Evolutionary conservation across 75 land plant genomes (phyloP).

Genomic region (Adiantum capillusveneris): DNA sequence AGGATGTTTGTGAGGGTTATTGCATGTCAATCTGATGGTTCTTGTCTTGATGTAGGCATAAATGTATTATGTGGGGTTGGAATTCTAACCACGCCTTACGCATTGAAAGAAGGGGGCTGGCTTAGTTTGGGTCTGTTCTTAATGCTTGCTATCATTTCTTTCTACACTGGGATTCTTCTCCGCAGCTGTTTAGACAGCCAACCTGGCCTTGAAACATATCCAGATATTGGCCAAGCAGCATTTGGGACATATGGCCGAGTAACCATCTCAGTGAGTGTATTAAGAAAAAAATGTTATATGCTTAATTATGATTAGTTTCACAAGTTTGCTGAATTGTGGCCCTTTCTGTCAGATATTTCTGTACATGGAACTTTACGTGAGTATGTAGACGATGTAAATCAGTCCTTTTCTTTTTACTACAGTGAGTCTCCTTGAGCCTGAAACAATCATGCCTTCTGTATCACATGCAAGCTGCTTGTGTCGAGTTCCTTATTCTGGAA

Average conservation of each 20-base stretch:
- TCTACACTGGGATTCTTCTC: slow-evolving; percentile 77
- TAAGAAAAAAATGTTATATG: neutral
- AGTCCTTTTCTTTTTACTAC: neutral
- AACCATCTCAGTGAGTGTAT: slow-evolving; percentile 57
- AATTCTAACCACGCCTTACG: slow-evolving; percentile 81
- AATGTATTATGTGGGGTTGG: slow-evolving; percentile 93
- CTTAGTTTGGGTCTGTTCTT: slow-evolving; percentile 42
- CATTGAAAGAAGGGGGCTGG: slow-evolving; percentile 83
- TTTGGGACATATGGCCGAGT: slow-evolving; percentile 75
- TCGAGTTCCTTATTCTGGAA: slow-evolving; percentile 90
- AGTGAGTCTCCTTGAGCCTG: neutral
- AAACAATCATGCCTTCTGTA: neutral
- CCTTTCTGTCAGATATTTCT: slow-evolving; percentile 54
- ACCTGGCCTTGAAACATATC: slow-evolving; percentile 59
- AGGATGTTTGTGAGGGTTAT: neutral
- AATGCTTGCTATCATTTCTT: slow-evolving; percentile 58
- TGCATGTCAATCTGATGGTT: slow-evolving; percentile 1
- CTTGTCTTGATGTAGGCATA: slow-evolving; percentile 34
- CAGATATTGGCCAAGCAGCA: slow-evolving; percentile 95
- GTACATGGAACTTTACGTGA: slow-evolving; percentile 87
- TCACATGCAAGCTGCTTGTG: slow-evolving; percentile 72
- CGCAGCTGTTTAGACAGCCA: slow-evolving; percentile 69
- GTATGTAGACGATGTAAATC: slow-evolving; percentile 16
- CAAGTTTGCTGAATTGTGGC: neutral
- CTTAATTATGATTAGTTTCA: too few relatives aligned